Evolutionary conservation across 441 rosid species (phyloP).

Genomic region (Raphanus hybrid): DNA sequence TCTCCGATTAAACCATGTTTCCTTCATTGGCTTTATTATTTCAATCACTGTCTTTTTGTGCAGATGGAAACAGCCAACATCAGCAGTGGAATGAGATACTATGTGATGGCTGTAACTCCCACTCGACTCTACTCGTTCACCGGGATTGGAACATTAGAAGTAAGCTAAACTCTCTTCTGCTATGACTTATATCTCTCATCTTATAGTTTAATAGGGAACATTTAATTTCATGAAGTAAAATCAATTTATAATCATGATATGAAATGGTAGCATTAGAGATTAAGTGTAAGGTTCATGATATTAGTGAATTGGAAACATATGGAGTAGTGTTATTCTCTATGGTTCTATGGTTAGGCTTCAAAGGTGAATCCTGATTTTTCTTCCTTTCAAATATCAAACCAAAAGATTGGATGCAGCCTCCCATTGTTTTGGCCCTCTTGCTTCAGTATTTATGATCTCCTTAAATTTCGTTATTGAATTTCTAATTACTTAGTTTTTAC

Average conservation of each 20-base stretch:
- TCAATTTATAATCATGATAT: constrained; percentile 5
- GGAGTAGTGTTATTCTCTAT: constrained; percentile 1
- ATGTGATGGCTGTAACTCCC: constrained; percentile 99
- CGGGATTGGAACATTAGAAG: constrained; percentile 91
- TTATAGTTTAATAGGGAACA: constrained; percentile 11
- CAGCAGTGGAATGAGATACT: constrained; percentile 81
- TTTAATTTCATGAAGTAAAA: constrained; percentile 3
- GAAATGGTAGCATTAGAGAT: constrained; percentile 10
- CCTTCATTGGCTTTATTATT: neutral
- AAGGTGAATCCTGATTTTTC: constrained; percentile 12
- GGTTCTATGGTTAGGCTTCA: constrained; percentile 17
- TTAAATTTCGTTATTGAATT: constrained; percentile 2
- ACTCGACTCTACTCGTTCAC: constrained; percentile 97
- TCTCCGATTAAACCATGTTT: neutral
- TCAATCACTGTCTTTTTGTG: constrained; percentile 28
- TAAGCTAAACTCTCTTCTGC: constrained; percentile 49
- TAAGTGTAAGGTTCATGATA: constrained; percentile 10
- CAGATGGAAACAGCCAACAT: constrained; percentile 94
- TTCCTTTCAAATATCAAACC: neutral
- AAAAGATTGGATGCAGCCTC: neutral
- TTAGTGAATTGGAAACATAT: constrained; percentile 8
- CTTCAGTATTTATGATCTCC: constrained; percentile 14
- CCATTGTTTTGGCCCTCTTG: constrained; percentile 4
- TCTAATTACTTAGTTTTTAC: constrained; percentile 24
- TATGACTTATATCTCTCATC: constrained; percentile 10